Evolutionary conservation across 2,329 filamentous ascomycete genomes (phyloP).

Genomic region (Xylogone sp.): DNA sequence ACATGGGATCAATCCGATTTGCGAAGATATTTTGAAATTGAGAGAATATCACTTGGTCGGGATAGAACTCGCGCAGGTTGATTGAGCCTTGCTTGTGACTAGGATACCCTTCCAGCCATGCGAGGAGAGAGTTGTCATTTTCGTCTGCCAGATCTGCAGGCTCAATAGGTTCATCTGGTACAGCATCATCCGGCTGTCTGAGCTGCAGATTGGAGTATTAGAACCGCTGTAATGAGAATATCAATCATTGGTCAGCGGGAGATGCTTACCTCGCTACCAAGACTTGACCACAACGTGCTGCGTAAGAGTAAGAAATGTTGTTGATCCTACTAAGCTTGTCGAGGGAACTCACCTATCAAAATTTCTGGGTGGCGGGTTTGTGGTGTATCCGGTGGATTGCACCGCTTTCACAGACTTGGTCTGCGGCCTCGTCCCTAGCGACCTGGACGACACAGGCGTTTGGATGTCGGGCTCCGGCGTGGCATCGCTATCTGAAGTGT

Average conservation of each 20-base stretch:
- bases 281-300: conserved; percentile 24
- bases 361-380: conserved; percentile 21
- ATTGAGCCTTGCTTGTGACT: conserved; percentile 10
- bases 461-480: not conserved
- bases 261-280: conserved; percentile 30
- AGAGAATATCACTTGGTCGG: conserved; percentile 2
- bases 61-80: conserved; percentile 1
- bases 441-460: not conserved
- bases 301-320: not conserved
- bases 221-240: no score
- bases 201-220: no score
- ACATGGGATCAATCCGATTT: conserved; percentile 62
- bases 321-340: no score
- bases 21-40: conserved; percentile 63
- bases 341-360: conserved; percentile 21
- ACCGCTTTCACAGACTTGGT: not conserved
- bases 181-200: no score
- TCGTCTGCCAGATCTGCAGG: no score
- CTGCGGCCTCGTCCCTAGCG: not conserved
- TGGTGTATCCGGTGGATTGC: conserved; percentile 11
- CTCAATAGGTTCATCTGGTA: no score
- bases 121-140: no score
- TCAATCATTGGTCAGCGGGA: no score
- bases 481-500: conserved; percentile 13
- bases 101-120: no score